Evolutionary conservation across 441 rosid species (phyloP).

Genomic region (Euphorbia schlechtendalii): DNA sequence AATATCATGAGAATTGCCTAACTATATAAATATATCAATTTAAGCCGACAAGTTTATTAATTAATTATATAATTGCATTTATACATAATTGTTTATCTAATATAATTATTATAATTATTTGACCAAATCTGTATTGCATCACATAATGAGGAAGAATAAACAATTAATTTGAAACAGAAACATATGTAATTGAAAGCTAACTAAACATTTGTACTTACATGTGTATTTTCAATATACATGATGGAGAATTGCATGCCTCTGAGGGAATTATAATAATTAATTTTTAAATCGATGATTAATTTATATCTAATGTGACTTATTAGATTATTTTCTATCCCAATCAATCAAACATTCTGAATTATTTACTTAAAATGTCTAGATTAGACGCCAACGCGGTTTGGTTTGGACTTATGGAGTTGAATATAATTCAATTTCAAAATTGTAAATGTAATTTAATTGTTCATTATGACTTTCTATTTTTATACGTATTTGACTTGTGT

Average conservation of each 20-base stretch:
- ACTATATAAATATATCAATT: constrained; percentile 3
- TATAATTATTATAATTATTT: constrained; percentile 24
- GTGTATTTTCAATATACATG: not conserved
- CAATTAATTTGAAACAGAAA: constrained; percentile 15
- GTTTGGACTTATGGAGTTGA: constrained; percentile 4
- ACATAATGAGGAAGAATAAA: constrained; percentile 11
- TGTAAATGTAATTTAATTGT: too few relatives aligned
- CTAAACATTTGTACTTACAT: constrained; percentile 17
- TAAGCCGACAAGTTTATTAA: not conserved
- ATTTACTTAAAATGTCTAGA: not conserved
- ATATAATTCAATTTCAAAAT: not conserved
- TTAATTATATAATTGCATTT: not conserved
- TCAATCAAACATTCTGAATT: not conserved
- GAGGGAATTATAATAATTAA: not conserved
- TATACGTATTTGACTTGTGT: not conserved
- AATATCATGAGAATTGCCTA: constrained; percentile 21
- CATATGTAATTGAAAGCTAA: constrained; percentile 17
- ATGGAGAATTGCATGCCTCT: not conserved
- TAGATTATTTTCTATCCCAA: not conserved
- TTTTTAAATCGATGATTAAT: not conserved
- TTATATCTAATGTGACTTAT: not conserved
- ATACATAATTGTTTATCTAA: not conserved
- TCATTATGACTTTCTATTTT: not conserved
- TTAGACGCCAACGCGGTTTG: constrained; percentile 3
- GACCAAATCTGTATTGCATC: constrained; percentile 32